phyloP scores from a whole-genome alignment of 257 asterid species.

The Buddleja alternifolia region DNA sequence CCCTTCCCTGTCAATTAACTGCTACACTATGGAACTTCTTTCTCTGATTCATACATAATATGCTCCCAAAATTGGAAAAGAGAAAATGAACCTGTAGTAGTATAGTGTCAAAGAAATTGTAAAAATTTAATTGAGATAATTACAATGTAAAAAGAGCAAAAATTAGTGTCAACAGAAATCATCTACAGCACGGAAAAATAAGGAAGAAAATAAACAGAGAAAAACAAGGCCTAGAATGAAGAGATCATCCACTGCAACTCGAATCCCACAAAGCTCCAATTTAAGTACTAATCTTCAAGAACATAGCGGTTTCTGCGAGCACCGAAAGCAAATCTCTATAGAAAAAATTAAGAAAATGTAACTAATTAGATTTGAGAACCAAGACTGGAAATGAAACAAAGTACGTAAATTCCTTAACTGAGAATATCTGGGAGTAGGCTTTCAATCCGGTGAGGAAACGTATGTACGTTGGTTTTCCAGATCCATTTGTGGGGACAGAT shows the following conservation, averaged over 20 bases:
- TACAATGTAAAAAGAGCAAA: background rate
- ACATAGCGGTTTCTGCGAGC: constrained; percentile 81
- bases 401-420: constrained; percentile 53
- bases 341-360: background rate
- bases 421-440: constrained; percentile 92
- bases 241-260: background rate
- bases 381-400: background rate
- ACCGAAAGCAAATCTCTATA: constrained; percentile 88
- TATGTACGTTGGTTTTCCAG: constrained; percentile 85
- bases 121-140: background rate
- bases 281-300: constrained; percentile 65
- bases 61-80: background rate
- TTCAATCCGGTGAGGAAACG: constrained; percentile 92
- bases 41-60: too few species aligned
- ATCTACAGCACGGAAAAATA: background rate
- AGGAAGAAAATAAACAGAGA: background rate
- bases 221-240: background rate
- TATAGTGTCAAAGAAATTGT: background rate
- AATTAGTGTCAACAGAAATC: background rate
- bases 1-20: too few species aligned
- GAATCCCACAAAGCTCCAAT: background rate
- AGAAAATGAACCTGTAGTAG: background rate
- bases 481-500: constrained; percentile 69
- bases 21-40: background rate
- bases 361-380: constrained; percentile 21